These are phyloP conservation scores for Blattamonas nauphoetae DNA, from an alignment of 78 protist genomes.

Conservation along the genomic window DNA sequence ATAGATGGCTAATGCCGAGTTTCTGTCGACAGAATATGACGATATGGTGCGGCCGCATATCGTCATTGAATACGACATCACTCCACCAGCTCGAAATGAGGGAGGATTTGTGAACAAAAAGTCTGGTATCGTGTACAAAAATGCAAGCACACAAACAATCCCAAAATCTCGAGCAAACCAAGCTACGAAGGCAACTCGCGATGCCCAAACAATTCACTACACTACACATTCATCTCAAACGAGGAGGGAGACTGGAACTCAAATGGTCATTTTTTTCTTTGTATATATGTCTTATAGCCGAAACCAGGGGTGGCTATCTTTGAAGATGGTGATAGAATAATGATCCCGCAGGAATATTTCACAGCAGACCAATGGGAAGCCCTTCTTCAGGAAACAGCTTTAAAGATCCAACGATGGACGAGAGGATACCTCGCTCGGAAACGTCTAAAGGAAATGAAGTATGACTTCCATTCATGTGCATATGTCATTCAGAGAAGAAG, in stretches of 20 bases:
- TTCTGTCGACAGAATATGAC: no score
- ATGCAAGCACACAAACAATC: not conserved
- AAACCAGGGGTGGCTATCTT: constrained; percentile 17
- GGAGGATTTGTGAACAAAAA: not conserved
- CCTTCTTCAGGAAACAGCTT: constrained; percentile 9
- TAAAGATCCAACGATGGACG: constrained; percentile 30
- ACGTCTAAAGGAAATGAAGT: not conserved
- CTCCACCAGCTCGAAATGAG: not conserved
- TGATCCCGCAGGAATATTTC: constrained; percentile 30
- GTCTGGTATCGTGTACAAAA: not conserved
- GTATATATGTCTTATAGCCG: not conserved
- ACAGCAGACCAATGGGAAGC: constrained; percentile 21
- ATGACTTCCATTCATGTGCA: not conserved
- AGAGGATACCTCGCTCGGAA: constrained; percentile 51
- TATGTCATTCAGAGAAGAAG: not conserved
- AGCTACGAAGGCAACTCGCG: constrained; percentile 16
- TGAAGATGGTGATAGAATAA: constrained; percentile 4
- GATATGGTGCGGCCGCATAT: not conserved
- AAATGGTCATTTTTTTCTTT: constrained; percentile 28
- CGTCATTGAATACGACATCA: not conserved
- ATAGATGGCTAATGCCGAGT: no score
- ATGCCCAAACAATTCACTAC: constrained; percentile 36
- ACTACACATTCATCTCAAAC: constrained; percentile 34
- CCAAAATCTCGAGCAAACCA: not conserved
- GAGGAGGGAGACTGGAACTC: constrained; percentile 52